Conservation (phyloP, 2,329 filamentous ascomycete genomes). For the Fulvia fulva region DNA sequence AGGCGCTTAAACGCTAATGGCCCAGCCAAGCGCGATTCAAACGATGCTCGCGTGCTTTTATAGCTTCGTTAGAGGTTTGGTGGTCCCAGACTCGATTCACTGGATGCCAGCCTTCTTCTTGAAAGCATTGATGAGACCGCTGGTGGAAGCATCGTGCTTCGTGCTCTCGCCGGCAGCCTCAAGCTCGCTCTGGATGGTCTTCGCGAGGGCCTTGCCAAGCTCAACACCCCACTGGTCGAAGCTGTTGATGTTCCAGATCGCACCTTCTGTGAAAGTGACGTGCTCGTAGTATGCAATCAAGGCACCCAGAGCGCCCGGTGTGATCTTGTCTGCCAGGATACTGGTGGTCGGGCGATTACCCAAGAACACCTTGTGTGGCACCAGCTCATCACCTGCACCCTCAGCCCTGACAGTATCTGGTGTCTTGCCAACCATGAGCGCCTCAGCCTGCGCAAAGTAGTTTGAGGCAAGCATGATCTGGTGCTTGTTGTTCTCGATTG, state of each 20-base stretch:
- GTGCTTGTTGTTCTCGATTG: constrained; percentile 84
- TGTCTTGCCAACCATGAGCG: constrained; percentile 83
- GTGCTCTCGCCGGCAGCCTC: constrained; percentile 68
- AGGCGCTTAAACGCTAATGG: background rate
- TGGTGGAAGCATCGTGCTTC: constrained; percentile 82
- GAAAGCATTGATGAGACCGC: constrained; percentile 84
- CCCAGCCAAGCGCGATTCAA: background rate
- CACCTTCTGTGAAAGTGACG: constrained; percentile 94
- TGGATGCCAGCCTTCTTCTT: constrained; percentile 62
- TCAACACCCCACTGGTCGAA: constrained; percentile 99
- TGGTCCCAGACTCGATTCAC: constrained; percentile 10
- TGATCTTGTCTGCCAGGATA: constrained; percentile 90
- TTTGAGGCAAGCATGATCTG: constrained; percentile 94
- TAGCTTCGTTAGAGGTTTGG: background rate
- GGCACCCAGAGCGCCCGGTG: constrained; percentile 86
- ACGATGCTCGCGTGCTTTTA: background rate
- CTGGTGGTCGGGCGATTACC: constrained; percentile 96
- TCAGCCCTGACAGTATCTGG: constrained; percentile 74
- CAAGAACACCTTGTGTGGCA: constrained; percentile 98
- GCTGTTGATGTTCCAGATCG: constrained; percentile 98
- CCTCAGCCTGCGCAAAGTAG: constrained; percentile 85
- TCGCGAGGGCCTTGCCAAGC: constrained; percentile 91
- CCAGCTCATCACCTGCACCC: constrained; percentile 67
- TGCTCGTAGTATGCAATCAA: constrained; percentile 99
- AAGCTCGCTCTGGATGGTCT: constrained; percentile 65